phyloP scores from a whole-genome alignment of 2,329 filamentous ascomycete genomes.

The Podosphaera xanthii region DNA sequence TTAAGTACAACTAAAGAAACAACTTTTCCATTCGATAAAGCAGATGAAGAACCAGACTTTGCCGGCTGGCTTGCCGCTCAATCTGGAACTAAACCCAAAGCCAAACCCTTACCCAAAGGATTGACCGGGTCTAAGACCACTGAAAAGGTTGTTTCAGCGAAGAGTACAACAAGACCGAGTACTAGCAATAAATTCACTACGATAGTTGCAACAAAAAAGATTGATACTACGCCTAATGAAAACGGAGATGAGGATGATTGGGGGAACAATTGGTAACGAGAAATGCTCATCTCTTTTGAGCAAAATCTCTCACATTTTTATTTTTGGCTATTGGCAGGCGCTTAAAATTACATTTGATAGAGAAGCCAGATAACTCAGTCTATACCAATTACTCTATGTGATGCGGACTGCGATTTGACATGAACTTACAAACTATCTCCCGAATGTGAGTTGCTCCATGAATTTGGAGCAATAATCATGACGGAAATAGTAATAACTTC shows the following conservation, averaged over 20 bases:
- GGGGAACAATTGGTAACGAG: constrained; percentile 39
- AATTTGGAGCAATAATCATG: no score
- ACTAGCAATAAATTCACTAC: constrained; percentile 13
- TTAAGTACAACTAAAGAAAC: constrained; percentile 12
- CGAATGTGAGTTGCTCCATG: no score
- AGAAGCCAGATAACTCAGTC: no score
- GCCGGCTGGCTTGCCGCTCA: constrained; percentile 86
- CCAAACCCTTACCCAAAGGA: constrained; percentile 62
- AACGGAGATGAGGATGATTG: constrained; percentile 34
- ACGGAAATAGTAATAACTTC: no score
- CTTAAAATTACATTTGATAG: no score
- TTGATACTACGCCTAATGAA: constrained; percentile 43
- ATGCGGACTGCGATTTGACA: no score
- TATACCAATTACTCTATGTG: no score
- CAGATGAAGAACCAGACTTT: constrained; percentile 81
- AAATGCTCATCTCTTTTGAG: background rate
- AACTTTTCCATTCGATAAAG: constrained; percentile 39
- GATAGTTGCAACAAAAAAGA: constrained; percentile 32
- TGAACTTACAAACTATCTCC: no score
- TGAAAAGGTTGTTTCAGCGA: constrained; percentile 5
- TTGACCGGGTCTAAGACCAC: constrained; percentile 32
- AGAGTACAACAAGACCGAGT: constrained; percentile 18
- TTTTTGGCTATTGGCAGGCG: no score
- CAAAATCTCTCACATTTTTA: no score
- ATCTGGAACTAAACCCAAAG: constrained; percentile 37